Evolutionary conservation across 2,329 filamentous ascomycete genomes (phyloP).

Genomic region (Aspergillus phoenicis): DNA sequence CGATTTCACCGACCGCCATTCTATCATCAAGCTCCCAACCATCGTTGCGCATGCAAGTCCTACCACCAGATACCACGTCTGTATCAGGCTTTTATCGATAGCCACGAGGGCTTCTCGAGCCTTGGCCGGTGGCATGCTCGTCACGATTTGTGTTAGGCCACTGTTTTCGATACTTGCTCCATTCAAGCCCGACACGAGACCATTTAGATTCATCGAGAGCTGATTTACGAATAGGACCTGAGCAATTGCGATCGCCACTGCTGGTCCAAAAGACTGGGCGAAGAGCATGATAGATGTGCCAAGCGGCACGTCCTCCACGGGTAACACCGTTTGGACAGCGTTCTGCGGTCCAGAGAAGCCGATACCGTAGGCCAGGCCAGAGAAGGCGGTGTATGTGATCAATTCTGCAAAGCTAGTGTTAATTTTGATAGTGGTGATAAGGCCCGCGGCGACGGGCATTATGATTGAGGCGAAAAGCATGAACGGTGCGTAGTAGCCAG

Average conservation of each 20-base stretch:
- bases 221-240: constrained; percentile 57
- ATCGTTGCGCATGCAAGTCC: constrained; percentile 27
- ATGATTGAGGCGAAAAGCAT: constrained; percentile 35
- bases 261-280: constrained; percentile 43
- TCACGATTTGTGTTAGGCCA: constrained; percentile 25
- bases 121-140: constrained; percentile 11
- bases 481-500: constrained; percentile 41
- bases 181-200: constrained; percentile 18
- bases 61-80: constrained; percentile 28
- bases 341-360: constrained; percentile 35
- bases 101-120: constrained; percentile 21
- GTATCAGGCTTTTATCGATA: constrained; percentile 24
- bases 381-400: constrained; percentile 32
- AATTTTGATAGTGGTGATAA: constrained; percentile 35
- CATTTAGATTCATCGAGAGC: constrained; percentile 34
- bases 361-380: constrained; percentile 35
- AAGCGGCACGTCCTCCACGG: constrained; percentile 29
- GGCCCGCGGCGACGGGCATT: constrained; percentile 38
- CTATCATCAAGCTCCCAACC: constrained; percentile 26
- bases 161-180: constrained; percentile 19
- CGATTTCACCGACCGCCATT: constrained; percentile 32
- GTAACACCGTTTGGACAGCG: constrained; percentile 34
- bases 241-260: constrained; percentile 55
- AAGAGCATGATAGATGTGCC: constrained; percentile 38
- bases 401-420: constrained; percentile 26